Percentiles rank a stretch among this genome's conserved stretches.
phyloP scores from a whole-genome alignment of 352 stramenopile species.

The Phytophthora multivora region DNA sequence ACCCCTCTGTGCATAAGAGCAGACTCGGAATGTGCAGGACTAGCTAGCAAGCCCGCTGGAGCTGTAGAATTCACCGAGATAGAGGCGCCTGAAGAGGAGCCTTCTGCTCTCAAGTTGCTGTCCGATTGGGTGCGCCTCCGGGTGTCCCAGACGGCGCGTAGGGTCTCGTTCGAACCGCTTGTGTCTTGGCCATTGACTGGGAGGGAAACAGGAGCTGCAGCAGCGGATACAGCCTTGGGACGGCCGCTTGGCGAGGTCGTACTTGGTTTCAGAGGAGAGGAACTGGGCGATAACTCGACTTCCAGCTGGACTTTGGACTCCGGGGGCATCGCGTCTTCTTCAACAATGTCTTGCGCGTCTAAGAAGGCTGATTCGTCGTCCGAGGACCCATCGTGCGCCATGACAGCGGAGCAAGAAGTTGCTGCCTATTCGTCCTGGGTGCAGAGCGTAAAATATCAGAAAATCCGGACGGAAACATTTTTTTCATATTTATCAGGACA shows the following conservation, averaged over 20 bases:
- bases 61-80: slow-evolving; percentile 8
- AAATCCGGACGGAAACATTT: background rate
- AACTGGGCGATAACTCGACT: slow-evolving; percentile 32
- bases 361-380: slow-evolving; percentile 19
- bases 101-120: slow-evolving; percentile 35
- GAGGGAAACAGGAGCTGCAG: slow-evolving; percentile 3
- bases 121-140: slow-evolving; percentile 63
- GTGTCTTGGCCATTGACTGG: slow-evolving; percentile 10
- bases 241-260: slow-evolving; percentile 13
- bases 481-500: too few relatives aligned
- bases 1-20: slow-evolving; percentile 15
- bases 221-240: slow-evolving; percentile 22
- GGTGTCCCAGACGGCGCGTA: slow-evolving; percentile 20
- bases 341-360: slow-evolving; percentile 15
- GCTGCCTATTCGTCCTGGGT: background rate
- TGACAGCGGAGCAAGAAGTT: slow-evolving; percentile 11
- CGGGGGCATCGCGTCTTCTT: slow-evolving; percentile 3
- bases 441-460: slow-evolving; percentile 3
- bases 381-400: slow-evolving; percentile 35
- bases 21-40: slow-evolving; percentile 37
- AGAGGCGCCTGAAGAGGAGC: background rate
- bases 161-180: slow-evolving; percentile 3
- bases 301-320: slow-evolving; percentile 12
- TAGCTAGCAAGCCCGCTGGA: slow-evolving; percentile 8
- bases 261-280: background rate